These are phyloP conservation scores for Agrostemma githago DNA, from an alignment of 148 eudicot species.

Conservation along the genomic window DNA sequence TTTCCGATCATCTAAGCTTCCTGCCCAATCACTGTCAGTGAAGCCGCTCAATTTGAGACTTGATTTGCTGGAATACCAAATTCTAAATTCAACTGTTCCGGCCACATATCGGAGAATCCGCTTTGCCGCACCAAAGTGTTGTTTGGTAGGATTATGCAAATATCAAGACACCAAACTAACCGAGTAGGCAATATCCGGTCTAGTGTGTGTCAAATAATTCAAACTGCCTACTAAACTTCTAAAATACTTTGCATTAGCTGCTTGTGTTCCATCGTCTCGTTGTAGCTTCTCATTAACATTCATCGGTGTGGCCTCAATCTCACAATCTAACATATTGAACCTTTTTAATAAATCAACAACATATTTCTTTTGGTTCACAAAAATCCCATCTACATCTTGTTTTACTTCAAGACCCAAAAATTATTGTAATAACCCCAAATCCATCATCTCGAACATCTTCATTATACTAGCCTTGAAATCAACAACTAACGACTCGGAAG, in stretches of 20 bases:
- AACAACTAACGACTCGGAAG: background rate
- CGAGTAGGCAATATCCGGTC: conserved; percentile 7
- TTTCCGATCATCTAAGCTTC: no score
- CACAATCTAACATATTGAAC: background rate
- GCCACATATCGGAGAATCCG: background rate
- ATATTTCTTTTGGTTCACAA: background rate
- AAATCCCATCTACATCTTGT: no score
- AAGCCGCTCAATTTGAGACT: background rate
- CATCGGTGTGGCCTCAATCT: no score
- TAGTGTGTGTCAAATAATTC: conserved; percentile 7
- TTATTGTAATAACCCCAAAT: no score
- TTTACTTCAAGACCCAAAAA: no score
- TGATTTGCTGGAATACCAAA: background rate
- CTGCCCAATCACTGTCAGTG: background rate
- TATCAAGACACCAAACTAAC: background rate
- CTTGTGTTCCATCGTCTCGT: no score
- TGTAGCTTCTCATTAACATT: background rate
- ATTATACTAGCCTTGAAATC: background rate
- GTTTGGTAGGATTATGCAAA: conserved; percentile 1
- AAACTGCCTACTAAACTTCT: background rate
- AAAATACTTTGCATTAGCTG: no score
- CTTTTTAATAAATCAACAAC: background rate
- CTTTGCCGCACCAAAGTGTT: conserved; percentile 1
- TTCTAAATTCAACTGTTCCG: background rate
- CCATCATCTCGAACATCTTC: no score